Evolutionary conservation across 2,329 filamentous ascomycete species (phyloP), one percentile per base, ranked within the genome.

Genomic region (Cryphonectria naterciae): DNA sequence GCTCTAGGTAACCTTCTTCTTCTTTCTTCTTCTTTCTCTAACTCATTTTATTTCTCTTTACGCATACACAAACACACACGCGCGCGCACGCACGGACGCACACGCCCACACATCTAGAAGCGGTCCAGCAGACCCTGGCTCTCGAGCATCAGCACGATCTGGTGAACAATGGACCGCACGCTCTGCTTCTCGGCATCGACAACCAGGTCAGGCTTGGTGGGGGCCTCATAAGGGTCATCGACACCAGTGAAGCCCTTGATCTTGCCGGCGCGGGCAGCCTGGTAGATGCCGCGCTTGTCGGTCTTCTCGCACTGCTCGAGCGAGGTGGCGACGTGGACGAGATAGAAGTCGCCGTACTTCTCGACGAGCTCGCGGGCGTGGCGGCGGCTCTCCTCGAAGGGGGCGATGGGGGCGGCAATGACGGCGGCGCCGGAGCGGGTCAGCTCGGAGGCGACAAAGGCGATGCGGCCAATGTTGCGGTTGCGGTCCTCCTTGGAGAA

Each of bases 201-300:
- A 6, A 90, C 89, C 75, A 99, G 86, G 80, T 98, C 91, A 43
- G 95, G 89, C 83, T 95, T 94, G 75, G 83, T 78, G 13, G 96
- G 96, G 32, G 82, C 80, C 90, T 99, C 96, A 80, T 99, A 99
- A 65, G 96, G 95, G 85, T 98, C 95, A 80, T 98, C 95, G 70
- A 99, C 94, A 78, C 96, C 96, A 10, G 96, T 99, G 88, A 99
- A 99, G 74, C 95, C 95, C 89, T 95, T 96, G 83, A 99, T 97
- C 85, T 97, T 93, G 71, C 96, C 96, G 28, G 86, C 88, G 74
- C 96, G 89, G 56, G 96, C 96, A 80, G 89, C 89, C 75, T 88
- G 88, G 83, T 98, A 99, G 79, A 97, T 91, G 72, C 96, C 96
- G 73, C 92, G 88, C 86, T 94, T 95, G 83, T 99, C 96, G 41